phyloP scores from a whole-genome alignment of 345 rosid species.

The Rhodamnia argentea region DNA sequence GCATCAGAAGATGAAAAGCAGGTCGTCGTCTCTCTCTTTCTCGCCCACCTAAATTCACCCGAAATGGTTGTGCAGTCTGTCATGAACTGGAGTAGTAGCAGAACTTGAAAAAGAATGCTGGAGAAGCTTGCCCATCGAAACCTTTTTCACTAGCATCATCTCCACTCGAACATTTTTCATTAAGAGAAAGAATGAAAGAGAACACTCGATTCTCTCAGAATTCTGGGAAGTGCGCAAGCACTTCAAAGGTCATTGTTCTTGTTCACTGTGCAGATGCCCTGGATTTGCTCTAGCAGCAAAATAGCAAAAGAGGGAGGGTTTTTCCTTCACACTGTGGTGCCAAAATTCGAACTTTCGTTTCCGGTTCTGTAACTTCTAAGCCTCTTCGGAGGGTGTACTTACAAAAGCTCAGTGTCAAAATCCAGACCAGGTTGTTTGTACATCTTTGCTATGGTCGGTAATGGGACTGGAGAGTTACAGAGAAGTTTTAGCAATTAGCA shows the following conservation, averaged over 20 bases:
- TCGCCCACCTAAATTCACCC: not conserved
- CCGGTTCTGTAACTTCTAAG: not conserved
- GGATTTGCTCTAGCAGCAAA: not conserved
- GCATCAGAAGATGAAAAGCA: not conserved
- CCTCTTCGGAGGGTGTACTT: not conserved
- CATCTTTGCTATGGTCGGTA: not conserved
- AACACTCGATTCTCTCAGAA: not conserved
- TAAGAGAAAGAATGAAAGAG: not conserved
- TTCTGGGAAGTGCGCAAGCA: not conserved
- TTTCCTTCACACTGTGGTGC: not conserved
- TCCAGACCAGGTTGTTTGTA: not conserved
- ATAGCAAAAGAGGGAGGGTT: not conserved
- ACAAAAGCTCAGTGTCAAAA: not conserved
- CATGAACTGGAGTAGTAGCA: not conserved
- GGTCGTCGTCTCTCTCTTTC: not conserved
- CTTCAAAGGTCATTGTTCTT: not conserved
- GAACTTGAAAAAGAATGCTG: not conserved
- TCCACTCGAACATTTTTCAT: not conserved
- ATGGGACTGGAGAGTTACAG: not conserved
- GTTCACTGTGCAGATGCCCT: not conserved
- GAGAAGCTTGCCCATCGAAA: not conserved
- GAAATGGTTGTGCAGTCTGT: not conserved
- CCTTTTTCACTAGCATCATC: not conserved
- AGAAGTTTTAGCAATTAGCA: not conserved
- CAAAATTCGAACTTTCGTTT: not conserved